Evolutionary conservation across 371 early-diverging fungal genomes (phyloP).

Genomic region (Mucor lusitanicus): DNA sequence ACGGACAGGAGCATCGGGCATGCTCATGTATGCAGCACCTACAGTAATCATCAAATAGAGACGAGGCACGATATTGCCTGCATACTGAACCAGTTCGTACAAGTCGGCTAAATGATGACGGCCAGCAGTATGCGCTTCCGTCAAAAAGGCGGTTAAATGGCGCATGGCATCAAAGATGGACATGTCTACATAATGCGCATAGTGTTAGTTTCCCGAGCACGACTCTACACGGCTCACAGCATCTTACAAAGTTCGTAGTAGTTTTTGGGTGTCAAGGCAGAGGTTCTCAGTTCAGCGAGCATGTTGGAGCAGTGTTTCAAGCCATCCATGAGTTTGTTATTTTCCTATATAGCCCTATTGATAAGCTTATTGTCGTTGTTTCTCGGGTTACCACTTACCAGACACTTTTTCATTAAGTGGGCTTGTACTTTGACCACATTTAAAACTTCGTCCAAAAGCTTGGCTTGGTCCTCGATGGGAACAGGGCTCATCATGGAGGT

Average conservation of each 20-base stretch:
- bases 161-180: slow-evolving; percentile 94
- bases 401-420: slow-evolving; percentile 85
- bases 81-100: slow-evolving; percentile 97
- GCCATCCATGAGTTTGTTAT: slow-evolving; percentile 91
- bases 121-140: slow-evolving; percentile 81
- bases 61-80: slow-evolving; percentile 95
- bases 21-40: slow-evolving; percentile 91
- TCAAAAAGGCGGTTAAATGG: slow-evolving; percentile 83
- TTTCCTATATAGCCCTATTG: slow-evolving; percentile 55
- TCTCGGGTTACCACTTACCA: slow-evolving; percentile 56
- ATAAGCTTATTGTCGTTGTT: not conserved
- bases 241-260: slow-evolving; percentile 95
- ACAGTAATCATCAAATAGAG: slow-evolving; percentile 97
- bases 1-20: slow-evolving; percentile 83
- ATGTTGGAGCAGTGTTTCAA: slow-evolving; percentile 95
- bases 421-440: slow-evolving; percentile 86
- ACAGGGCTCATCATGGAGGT: slow-evolving; percentile 21
- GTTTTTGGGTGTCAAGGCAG: slow-evolving; percentile 90
- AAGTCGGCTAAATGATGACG: slow-evolving; percentile 92
- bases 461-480: slow-evolving; percentile 75
- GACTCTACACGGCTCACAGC: not conserved
- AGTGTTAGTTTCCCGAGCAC: not conserved
- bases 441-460: slow-evolving; percentile 82
- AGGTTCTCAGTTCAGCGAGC: slow-evolving; percentile 92
- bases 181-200: slow-evolving; percentile 69